Conservation (phyloP, 2,329 filamentous ascomycete genomes). For the Diaporthe ilicicola region DNA sequence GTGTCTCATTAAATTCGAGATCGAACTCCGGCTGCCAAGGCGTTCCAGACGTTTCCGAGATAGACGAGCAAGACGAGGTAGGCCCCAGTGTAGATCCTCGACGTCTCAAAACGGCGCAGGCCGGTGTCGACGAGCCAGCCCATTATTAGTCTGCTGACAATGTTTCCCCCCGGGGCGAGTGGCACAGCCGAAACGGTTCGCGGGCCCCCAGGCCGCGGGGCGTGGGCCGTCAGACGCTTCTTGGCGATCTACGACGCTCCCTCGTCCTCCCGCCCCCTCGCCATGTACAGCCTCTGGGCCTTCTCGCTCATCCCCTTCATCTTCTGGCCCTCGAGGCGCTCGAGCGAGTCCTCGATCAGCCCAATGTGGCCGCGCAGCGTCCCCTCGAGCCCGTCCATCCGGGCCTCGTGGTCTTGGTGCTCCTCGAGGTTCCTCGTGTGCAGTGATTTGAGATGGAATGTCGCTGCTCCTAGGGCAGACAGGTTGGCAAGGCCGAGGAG, state of each 20-base stretch:
- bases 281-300: conserved; percentile 23
- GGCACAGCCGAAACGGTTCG: neutral
- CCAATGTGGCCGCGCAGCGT: conserved; percentile 30
- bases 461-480: conserved; percentile 21
- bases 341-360: conserved; percentile 27
- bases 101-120: neutral
- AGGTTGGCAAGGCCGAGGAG: conserved; percentile 22
- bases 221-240: neutral
- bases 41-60: neutral
- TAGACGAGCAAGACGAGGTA: neutral
- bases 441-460: conserved; percentile 12
- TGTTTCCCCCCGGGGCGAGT: neutral
- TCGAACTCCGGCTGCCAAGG: neutral
- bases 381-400: conserved; percentile 30
- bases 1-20: neutral
- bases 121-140: neutral
- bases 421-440: conserved; percentile 25
- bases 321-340: conserved; percentile 28
- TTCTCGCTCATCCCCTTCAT: conserved; percentile 26
- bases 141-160: neutral
- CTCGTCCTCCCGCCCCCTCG: conserved; percentile 19
- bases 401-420: conserved; percentile 20
- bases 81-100: neutral
- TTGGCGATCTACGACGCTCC: neutral
- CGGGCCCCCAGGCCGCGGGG: neutral